Evolutionary conservation across 306 rosid species (phyloP).

Genomic region (Vicia faba): DNA sequence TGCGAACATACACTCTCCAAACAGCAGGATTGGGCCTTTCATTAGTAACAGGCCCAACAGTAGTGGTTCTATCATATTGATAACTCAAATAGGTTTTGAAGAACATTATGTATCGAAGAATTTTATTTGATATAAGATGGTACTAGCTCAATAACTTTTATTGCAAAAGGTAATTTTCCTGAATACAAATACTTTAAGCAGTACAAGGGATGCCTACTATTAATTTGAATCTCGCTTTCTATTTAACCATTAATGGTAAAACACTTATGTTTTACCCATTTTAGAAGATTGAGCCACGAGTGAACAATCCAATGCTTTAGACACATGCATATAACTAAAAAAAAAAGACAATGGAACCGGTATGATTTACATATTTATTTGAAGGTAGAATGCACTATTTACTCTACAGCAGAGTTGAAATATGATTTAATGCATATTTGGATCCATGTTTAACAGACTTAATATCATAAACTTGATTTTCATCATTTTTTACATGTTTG

Average conservation of each 20-base stretch:
- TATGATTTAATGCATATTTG: slow-evolving; percentile 3
- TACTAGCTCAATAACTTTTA: slow-evolving; percentile 1
- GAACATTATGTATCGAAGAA: neutral
- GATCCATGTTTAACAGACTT: neutral
- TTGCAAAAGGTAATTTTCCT: slow-evolving; percentile 13
- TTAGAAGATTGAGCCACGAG: neutral
- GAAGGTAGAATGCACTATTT: neutral
- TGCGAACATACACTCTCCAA: too few species aligned
- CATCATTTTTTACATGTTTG: neutral
- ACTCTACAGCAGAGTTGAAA: neutral
- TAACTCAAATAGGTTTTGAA: neutral
- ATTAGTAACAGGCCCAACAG: too few species aligned
- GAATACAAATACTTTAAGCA: neutral
- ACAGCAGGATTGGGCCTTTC: too few species aligned
- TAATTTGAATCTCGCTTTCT: slow-evolving; percentile 1
- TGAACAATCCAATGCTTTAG: neutral
- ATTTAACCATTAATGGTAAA: neutral
- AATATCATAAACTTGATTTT: neutral
- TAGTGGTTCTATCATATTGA: neutral
- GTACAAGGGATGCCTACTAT: slow-evolving; percentile 10
- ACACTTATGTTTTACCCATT: neutral
- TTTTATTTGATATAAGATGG: neutral
- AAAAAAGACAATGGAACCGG: neutral
- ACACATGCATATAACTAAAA: neutral
- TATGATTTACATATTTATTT: neutral